Evolutionary conservation across 2,329 filamentous ascomycete species (phyloP), one percentile per base, ranked within the genome.

Genomic region (Cladophialophora yegresii): DNA sequence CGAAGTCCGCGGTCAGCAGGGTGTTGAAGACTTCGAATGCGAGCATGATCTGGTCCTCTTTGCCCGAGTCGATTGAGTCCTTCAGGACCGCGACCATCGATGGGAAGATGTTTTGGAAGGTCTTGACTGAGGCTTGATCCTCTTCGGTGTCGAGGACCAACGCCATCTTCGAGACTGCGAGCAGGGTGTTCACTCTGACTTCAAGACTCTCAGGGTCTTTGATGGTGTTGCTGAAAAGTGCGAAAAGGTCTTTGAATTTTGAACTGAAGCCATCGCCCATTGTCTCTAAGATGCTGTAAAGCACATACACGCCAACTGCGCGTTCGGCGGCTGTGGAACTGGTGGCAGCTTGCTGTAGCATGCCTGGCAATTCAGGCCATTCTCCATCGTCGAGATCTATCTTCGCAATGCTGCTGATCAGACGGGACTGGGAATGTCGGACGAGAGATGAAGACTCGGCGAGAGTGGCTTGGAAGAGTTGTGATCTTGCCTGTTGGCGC

Each of bases 11-110:
- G 69, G 90, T 90, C 60, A 99, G 85, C 73, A 97, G 88, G 57
- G 91, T 95, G 82, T 98, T 95, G 85, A 98, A 96, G 70, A 96
- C 92, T 76, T 98, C 95, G 72, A 98, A 99, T 28, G 92, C 87
- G 75, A 93, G 88, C 82, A 93, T 91, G 71, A 90, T 88, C 75
- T 90, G 89, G 75, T 96, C 93, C 72, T 97, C 93, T 72, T 97
- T 90, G 63, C 86, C 85, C 63, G 85, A 84, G 72, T 92, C 85
- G 64, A 98, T 90, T 28, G 90, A 87, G 68, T 88, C 85, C 83
- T 96, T 95, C 70, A 98, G 84, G 10, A 97, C 91, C 68, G 87
- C 85, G 65, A 98, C 93, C 89, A 98, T 95, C 72, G 86, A 81
- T 10, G 95, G 93, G 65, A 98, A 84, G 62, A 95, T 86, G 69